A percentile compares a stretch with the other conserved stretches of the same genome.
Conservation (phyloP, 2,329 filamentous ascomycete genomes). For the Boeremia lycopersici region DNA sequence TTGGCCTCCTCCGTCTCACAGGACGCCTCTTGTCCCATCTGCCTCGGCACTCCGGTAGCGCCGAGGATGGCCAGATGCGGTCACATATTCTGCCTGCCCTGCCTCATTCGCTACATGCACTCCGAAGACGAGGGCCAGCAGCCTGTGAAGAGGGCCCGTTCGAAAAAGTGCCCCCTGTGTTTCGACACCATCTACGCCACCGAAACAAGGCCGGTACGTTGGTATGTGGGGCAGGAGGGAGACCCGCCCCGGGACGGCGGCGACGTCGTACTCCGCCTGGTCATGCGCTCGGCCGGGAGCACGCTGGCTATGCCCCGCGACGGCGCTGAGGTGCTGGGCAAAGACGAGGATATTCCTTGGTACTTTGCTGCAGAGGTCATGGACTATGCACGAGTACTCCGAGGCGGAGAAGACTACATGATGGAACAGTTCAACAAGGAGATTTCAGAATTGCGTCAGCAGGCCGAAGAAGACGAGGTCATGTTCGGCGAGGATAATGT, state of each 20-base stretch:
- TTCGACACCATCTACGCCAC: conserved; percentile 92
- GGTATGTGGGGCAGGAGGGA: conserved; percentile 88
- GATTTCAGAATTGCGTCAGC: conserved; percentile 72
- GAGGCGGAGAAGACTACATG: conserved; percentile 90
- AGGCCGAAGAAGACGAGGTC: conserved; percentile 87
- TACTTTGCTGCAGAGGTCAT: conserved; percentile 91
- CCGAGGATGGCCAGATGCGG: conserved; percentile 97
- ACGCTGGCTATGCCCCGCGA: conserved; percentile 89
- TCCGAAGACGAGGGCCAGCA: conserved; percentile 69
- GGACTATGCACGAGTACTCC: conserved; percentile 96
- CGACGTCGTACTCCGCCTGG: conserved; percentile 86
- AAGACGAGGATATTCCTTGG: conserved; percentile 85
- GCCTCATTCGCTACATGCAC: conserved; percentile 94
- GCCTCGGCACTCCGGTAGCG: conserved; percentile 87
- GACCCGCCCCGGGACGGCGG: conserved; percentile 80
- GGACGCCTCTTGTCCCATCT: conserved; percentile 88
- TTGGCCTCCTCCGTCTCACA: conserved; percentile 90
- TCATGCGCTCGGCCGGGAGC: conserved; percentile 78
- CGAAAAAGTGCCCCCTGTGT: conserved; percentile 96
- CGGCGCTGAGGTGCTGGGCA: conserved; percentile 70
- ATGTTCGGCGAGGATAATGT: conserved; percentile 87
- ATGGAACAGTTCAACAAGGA: conserved; percentile 78
- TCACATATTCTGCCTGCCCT: conserved; percentile 95
- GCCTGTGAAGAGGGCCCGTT: conserved; percentile 73
- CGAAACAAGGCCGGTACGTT: conserved; percentile 86